Base-by-base conservation (phyloP, 1,139 yeast species). In the Suhomyces guaymorum region DNA sequence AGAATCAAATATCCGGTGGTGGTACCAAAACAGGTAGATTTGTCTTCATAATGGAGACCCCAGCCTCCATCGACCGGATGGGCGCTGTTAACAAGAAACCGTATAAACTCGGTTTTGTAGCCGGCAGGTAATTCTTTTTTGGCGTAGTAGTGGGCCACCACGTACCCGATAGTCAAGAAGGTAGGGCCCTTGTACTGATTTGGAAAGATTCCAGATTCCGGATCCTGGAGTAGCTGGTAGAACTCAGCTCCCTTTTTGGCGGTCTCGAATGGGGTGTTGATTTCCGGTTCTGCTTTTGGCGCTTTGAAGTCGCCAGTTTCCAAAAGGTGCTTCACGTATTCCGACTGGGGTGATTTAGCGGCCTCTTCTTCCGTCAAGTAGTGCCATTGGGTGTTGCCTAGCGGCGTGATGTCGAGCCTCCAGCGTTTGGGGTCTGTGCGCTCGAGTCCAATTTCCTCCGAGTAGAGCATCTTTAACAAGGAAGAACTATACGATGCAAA, bases 51-150 rank as follows among this genome's bases (percentile, higher is more conserved):
- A 55, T 92, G 97, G 33, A 94, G 70, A 0, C 97, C 98, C 98
- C 99, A 94, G 1, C 98, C 99, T n/a, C 99, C 99, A 60, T 94
- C 99, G 0, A 89, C 96, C 0, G 97, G 97, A 55, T 92, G 96
- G 0, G 97, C 82, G 1, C 87, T 76, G 55, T 94, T 94, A 13
- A 88, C 88, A 15, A 92, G 63, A 54, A 89, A 92, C 37, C 97
- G 71, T 24, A 84, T 78, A 57, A 94, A 65, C 57, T 94, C 98
- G 8, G 66, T 60, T 43, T 70, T 66, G 47, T 75, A 78, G 19
- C 79, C 82, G 26, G 79, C 80, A 0, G 92, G 82, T 21, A 92
- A 84, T 14, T 75, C 78, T 0, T 78, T 72, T 25, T 78, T 75
- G 14, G 92, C 73, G 56, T 80, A 81, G 56, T 89, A 87, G 50